Conservation (phyloP, 2,329 filamentous ascomycete species). For the Pseudogymnoascus sp. region DNA sequence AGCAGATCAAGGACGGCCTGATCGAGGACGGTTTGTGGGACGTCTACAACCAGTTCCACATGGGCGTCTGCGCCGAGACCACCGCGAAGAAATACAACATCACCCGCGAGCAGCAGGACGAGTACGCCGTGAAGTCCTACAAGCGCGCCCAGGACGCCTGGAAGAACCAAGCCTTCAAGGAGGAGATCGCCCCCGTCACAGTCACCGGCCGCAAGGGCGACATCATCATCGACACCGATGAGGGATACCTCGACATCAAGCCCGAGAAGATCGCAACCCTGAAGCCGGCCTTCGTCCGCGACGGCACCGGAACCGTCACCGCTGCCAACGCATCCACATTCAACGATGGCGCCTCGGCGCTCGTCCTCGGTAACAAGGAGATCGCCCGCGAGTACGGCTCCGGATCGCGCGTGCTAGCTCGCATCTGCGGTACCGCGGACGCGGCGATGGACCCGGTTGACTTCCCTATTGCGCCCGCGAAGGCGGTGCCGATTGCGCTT, state of each 20-base stretch:
- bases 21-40: constrained; percentile 94
- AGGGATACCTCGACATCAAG: constrained; percentile 83
- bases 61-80: constrained; percentile 94
- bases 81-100: constrained; percentile 83
- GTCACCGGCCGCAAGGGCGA: constrained; percentile 81
- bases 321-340: constrained; percentile 91
- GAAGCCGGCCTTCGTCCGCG: constrained; percentile 83
- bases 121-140: constrained; percentile 84
- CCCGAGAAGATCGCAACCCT: constrained; percentile 77
- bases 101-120: constrained; percentile 78
- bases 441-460: constrained; percentile 86
- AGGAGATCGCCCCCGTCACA: constrained; percentile 84
- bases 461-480: constrained; percentile 87
- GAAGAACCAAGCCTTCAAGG: constrained; percentile 72
- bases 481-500: constrained; percentile 85
- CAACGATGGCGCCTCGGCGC: constrained; percentile 87
- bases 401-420: constrained; percentile 75
- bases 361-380: constrained; percentile 76
- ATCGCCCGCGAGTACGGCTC: constrained; percentile 74
- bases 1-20: constrained; percentile 83
- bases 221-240: constrained; percentile 70
- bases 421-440: constrained; percentile 79
- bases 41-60: constrained; percentile 94
- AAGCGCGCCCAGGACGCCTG: constrained; percentile 85
- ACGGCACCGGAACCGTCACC: constrained; percentile 83